These are phyloP conservation scores for Hymenochaete sp. DNA, from an alignment of 1,284 basidiomycete species.

Conservation along the genomic window DNA sequence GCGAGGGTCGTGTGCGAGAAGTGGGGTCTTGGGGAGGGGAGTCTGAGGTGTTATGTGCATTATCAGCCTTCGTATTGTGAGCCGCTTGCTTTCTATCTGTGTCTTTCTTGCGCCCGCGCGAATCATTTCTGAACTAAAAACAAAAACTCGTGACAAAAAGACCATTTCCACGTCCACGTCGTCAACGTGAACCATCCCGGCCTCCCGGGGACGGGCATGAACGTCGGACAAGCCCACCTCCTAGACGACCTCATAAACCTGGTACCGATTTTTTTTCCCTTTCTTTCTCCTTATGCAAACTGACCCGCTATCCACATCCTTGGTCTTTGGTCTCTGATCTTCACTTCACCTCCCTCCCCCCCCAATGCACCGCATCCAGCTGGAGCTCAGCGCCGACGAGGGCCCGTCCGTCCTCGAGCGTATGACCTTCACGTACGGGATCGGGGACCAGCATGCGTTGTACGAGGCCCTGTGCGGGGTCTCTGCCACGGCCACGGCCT, in stretches of 20 bases:
- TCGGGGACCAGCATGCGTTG: constrained; percentile 77
- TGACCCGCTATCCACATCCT: too few relatives aligned
- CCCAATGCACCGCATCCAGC: constrained; percentile 30
- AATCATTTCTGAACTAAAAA: too few relatives aligned
- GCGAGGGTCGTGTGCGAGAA: constrained; percentile 43
- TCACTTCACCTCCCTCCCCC: too few relatives aligned
- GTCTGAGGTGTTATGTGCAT: constrained; percentile 80
- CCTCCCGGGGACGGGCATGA: constrained; percentile 63
- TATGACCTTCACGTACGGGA: constrained; percentile 75
- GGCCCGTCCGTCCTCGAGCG: constrained; percentile 48
- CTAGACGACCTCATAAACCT: constrained; percentile 86
- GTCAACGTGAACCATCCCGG: constrained; percentile 67
- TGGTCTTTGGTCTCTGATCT: too few relatives aligned
- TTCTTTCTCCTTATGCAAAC: too few relatives aligned
- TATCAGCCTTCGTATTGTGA: constrained; percentile 95
- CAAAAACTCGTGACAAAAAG: too few relatives aligned
- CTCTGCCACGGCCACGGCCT: too few relatives aligned
- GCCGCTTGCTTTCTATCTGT: constrained; percentile 25
- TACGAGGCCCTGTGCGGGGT: constrained; percentile 43
- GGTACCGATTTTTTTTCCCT: constrained; percentile 37
- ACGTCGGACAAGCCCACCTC: constrained; percentile 87
- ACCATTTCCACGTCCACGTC: constrained; percentile 94
- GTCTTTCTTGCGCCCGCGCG: neutral
- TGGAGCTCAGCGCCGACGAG: constrained; percentile 45
- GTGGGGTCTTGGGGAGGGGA: constrained; percentile 52